Conservation (phyloP, 768 basidiomycete genomes). For the Dacryopinax primogenitus region DNA sequence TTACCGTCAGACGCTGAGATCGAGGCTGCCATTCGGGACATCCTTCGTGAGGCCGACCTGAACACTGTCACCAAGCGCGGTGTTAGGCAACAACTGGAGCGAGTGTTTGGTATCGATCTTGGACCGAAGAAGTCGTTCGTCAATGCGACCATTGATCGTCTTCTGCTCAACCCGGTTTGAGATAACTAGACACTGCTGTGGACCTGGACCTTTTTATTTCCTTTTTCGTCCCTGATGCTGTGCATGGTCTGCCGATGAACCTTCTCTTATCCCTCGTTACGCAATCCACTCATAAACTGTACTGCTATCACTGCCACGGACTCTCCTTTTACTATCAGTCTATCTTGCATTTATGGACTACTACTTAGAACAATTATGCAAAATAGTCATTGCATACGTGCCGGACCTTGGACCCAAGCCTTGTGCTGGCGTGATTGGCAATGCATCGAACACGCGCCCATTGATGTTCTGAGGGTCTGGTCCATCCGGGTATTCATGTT, state of each 20-base stretch:
- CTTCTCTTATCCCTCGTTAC: neutral
- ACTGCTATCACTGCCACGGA: conserved; percentile 4
- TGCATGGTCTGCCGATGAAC: conserved; percentile 7
- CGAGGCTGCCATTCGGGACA: conserved; percentile 57
- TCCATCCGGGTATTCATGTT: neutral
- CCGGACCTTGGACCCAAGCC: neutral
- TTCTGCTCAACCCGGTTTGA: conserved; percentile 34
- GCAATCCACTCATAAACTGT: neutral
- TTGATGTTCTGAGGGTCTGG: neutral
- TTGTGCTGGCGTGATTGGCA: conserved; percentile 2
- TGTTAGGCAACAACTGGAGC: conserved; percentile 72
- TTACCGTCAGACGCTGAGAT: conserved; percentile 55
- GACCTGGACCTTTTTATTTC: neutral
- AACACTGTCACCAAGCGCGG: conserved; percentile 87
- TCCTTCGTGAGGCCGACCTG: conserved; percentile 68
- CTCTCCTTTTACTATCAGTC: neutral
- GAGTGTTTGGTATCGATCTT: conserved; percentile 66
- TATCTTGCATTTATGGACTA: conserved; percentile 7
- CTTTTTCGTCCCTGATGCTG: conserved; percentile 1
- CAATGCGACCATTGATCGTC: conserved; percentile 64
- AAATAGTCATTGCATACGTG: conserved; percentile 1
- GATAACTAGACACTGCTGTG: neutral
- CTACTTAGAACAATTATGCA: conserved; percentile 8
- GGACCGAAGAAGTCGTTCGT: conserved; percentile 56
- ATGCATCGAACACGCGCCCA: conserved; percentile 6